Evolutionary conservation across 2,329 filamentous ascomycete species (phyloP).

Genomic region (Monosporascus sp.): DNA sequence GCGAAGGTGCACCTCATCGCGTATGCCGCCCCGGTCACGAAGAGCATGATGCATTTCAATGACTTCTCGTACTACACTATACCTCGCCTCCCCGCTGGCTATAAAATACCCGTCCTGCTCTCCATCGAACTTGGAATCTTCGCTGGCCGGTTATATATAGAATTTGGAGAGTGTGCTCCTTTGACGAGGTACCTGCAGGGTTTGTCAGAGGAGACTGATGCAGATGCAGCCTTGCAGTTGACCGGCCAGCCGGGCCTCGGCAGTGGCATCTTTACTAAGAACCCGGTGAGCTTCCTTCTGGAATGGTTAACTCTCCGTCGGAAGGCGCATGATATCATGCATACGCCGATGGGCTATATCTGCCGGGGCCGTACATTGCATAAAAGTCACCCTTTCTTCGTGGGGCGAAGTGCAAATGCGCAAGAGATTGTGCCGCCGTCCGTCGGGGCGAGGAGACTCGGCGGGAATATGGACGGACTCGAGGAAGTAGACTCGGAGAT

Average conservation of each 20-base stretch:
- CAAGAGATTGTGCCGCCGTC: too few species aligned
- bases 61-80: constrained; percentile 46
- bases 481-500: too few species aligned
- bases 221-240: background rate
- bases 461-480: too few species aligned
- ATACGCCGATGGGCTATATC: constrained; percentile 56
- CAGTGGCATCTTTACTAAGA: constrained; percentile 16
- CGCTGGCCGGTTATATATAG: constrained; percentile 56
- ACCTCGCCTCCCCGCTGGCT: constrained; percentile 37
- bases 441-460: too few species aligned
- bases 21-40: constrained; percentile 58
- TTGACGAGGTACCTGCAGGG: constrained; percentile 26
- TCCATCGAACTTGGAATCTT: constrained; percentile 56
- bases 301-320: constrained; percentile 53
- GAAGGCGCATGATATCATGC: constrained; percentile 50
- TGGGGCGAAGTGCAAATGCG: too few species aligned
- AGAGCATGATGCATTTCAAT: constrained; percentile 56
- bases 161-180: constrained; percentile 38
- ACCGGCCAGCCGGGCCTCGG: too few species aligned
- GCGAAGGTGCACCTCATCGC: constrained; percentile 41
- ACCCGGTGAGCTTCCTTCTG: constrained; percentile 41
- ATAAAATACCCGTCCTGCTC: constrained; percentile 46
- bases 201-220: constrained; percentile 5
- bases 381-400: too few species aligned
- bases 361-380: constrained; percentile 34